Percentiles rank a stretch among this genome's conserved stretches.
Evolutionary conservation across 345 rosid genomes (phyloP).

Genomic region (Eucalyptus urophylla): DNA sequence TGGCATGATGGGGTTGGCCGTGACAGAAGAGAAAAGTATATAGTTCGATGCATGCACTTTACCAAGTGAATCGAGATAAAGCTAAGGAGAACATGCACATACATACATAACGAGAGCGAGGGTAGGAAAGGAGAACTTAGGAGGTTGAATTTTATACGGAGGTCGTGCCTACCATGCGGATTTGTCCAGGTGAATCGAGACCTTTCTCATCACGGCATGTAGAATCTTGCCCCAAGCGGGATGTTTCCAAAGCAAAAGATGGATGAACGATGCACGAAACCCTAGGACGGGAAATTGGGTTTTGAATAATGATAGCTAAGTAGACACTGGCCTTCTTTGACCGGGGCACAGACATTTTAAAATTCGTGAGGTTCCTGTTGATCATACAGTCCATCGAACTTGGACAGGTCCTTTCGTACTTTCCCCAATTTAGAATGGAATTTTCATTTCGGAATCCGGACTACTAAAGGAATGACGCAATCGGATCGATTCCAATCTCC

Average conservation of each 20-base stretch:
- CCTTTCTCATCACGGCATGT: not conserved
- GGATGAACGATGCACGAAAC: not conserved
- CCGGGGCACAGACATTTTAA: not conserved
- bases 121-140: not conserved
- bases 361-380: not conserved
- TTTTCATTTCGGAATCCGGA: not conserved
- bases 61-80: not conserved
- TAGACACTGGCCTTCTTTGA: not conserved
- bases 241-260: not conserved
- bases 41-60: not conserved
- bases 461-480: not conserved
- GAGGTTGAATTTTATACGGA: not conserved
- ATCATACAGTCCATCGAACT: not conserved
- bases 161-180: not conserved
- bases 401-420: not conserved
- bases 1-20: not conserved
- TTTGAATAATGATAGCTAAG: not conserved
- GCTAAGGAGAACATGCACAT: not conserved
- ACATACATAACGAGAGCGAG: not conserved
- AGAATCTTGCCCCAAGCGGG: not conserved
- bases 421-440: not conserved
- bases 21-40: not conserved
- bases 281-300: not conserved
- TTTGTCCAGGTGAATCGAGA: not conserved
- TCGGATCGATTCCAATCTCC: not conserved